These are phyloP conservation scores for Taphrina sp. DNA, from an alignment of 1,139 yeast species.

Conservation along the genomic window DNA sequence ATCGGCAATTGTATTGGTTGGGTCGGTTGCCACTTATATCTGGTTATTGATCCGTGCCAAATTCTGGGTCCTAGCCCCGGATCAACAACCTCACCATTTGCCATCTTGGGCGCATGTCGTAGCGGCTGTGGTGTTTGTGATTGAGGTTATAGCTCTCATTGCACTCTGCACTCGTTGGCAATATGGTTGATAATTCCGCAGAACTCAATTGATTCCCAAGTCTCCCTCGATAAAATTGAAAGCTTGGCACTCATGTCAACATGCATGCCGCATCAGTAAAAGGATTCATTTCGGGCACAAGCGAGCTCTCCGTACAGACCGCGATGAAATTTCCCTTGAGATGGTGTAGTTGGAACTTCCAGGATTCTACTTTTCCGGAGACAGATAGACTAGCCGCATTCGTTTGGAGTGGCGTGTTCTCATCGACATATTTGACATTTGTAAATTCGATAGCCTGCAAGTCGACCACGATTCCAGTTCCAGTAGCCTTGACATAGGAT, in stretches of 20 bases:
- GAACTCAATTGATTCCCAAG: too few species aligned
- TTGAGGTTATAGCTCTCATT: not conserved
- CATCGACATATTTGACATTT: slow-evolving; percentile 26
- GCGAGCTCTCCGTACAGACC: not conserved
- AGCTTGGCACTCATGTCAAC: too few species aligned
- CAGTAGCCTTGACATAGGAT: slow-evolving; percentile 38
- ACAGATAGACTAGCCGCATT: not conserved
- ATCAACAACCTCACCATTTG: too few species aligned
- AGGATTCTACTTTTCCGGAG: not conserved
- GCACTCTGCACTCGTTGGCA: not conserved
- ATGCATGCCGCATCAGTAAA: too few species aligned
- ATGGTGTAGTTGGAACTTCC: slow-evolving; percentile 2
- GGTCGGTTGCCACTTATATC: not conserved
- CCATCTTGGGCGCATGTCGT: too few species aligned
- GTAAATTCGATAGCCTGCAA: slow-evolving; percentile 35
- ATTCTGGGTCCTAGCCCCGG: too few species aligned
- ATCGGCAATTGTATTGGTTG: not conserved
- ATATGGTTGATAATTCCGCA: too few species aligned
- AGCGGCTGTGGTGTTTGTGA: not conserved
- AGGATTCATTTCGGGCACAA: too few species aligned
- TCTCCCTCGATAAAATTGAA: too few species aligned
- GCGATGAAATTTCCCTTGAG: slow-evolving; percentile 9
- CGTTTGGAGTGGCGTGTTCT: not conserved
- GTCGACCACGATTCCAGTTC: slow-evolving; percentile 36
- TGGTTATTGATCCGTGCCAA: not conserved